Evolutionary conservation across 2,329 filamentous ascomycete genomes (phyloP), one percentile per base, ranked within the genome.

Genomic region (Cladosporium cucumerinum): DNA sequence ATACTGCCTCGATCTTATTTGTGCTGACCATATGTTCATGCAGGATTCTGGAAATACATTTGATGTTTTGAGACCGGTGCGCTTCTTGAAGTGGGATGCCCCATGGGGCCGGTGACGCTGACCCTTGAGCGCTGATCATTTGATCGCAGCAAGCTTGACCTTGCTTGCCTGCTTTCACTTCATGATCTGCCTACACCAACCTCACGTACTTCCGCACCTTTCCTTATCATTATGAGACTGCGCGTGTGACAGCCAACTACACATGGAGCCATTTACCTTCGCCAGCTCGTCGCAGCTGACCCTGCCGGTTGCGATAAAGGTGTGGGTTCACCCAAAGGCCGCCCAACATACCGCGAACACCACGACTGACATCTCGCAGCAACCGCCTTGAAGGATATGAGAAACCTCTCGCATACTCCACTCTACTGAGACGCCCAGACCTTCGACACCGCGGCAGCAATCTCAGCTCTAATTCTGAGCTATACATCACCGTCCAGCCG

Each of bases 191-290:
- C 5, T 18, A 23, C n/a, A 23, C 7, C 14, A 46, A 11, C 39
- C n/a, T 8, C 51, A 18, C 51, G 11, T 8, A 32, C 26, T 12
- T 18, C 11, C 32, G 18, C 14, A 11, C 8, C 18, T 32, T 54
- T 30, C 16, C 0, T 5, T 28, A 12, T 18, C 26, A 54, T 8
- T 4, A 54, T 54, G 51, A 54, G 51, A 32, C 21, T 12, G 51
- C 51, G 28, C 51, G 51, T 21, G 26, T 54, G 25, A 58, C 8
- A 12, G 6, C 8, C 23, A 18, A 21, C 14, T 30, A 18, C 49
- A 43, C 3, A 97, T 97, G 92, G 95, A 99, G 80, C 90, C 93
- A 61, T 97, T 97, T 79, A 96, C 93, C 32, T 98, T 98, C 81
- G 93, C 92, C 70, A 92, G 89, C 74, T 97, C 95, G 66, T 90